These are phyloP conservation scores for Hypoxylon sp. DNA, from an alignment of 2,329 filamentous ascomycete genomes.

Conservation along the genomic window DNA sequence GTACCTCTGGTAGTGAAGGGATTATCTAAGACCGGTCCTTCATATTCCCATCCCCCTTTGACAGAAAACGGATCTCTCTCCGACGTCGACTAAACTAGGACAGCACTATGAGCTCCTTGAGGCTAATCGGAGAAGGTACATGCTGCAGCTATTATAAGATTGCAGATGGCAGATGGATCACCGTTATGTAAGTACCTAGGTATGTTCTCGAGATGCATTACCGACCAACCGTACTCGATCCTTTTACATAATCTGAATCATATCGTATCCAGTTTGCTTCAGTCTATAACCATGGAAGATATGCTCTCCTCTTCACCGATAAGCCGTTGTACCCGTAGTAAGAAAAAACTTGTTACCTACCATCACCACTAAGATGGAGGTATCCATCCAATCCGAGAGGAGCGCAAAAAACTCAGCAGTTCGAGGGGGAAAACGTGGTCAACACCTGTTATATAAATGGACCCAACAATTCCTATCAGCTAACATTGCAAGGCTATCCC, in stretches of 20 bases:
- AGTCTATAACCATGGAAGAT: slow-evolving; percentile 13
- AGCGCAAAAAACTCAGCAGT: slow-evolving; percentile 16
- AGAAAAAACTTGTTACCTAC: slow-evolving; percentile 26
- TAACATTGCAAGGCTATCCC: slow-evolving; percentile 31
- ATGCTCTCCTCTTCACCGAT: slow-evolving; percentile 13
- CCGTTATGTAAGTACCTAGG: slow-evolving; percentile 33
- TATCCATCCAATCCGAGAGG: slow-evolving; percentile 8
- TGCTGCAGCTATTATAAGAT: slow-evolving; percentile 14
- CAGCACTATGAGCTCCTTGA: slow-evolving; percentile 14
- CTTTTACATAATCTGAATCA: slow-evolving; percentile 48
- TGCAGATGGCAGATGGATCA: slow-evolving; percentile 11
- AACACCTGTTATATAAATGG: slow-evolving; percentile 39
- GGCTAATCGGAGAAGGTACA: slow-evolving; percentile 9
- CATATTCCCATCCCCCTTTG: slow-evolving; percentile 6
- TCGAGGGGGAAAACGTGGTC: slow-evolving; percentile 29
- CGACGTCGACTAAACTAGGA: slow-evolving; percentile 16
- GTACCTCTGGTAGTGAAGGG: neutral
- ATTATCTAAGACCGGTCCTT: slow-evolving; percentile 20
- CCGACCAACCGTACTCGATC: slow-evolving; percentile 44
- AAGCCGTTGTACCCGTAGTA: slow-evolving; percentile 22
- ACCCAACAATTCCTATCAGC: slow-evolving; percentile 33
- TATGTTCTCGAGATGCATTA: slow-evolving; percentile 28
- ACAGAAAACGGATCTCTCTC: slow-evolving; percentile 19
- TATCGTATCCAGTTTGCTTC: slow-evolving; percentile 36
- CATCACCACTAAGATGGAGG: neutral